Base-by-base conservation (phyloP, 2,329 filamentous ascomycete species). In the Teratosphaeria zuluensis region DNA sequence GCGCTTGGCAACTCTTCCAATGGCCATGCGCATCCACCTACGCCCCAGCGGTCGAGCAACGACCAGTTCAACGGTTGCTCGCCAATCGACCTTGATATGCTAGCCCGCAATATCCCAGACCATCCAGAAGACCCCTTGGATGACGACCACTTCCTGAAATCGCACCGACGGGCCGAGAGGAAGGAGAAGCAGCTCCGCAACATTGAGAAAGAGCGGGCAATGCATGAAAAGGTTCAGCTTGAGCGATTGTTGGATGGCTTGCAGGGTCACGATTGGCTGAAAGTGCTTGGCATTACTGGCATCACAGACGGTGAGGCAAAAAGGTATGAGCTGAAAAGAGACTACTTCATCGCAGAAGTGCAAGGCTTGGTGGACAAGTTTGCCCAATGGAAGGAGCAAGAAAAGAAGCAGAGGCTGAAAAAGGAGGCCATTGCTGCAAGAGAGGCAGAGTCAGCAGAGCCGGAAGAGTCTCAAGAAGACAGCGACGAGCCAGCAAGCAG, bases 181-280 rank as follows among this genome's bases (percentile, higher is more conserved):
- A 84, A 84, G 68, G 84, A 87, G 72, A 87, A 86, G 67, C 84
- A 86, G 67, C 77, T 86, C 28, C 82, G 84, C 55, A 87, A 87
- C 65, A 85, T 86, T 58, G 84, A 87, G 67, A 81, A 82, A 61
- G 84, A 87, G 69, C 76, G 82, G 38, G 83, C 84, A 4, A 84
- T 85, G 75, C 84, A 87, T 68, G 83, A 87, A 64, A 85, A 86
- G 64, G 79, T 81, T 53, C 82, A 86, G 64, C 73, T 87, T n/a
- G 84, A 87, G 61, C 77, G 83, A 7, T 74, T 87, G 16, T 80
- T 96, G 6, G 90, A 94, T 57, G 90, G 90, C 19, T 80, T 99
- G 1, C 88, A 90, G 70, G 89, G 92, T 2, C 90, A 89, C 59
- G 94, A 97, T 73, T 99, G 94, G 94, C 79, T 96, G 58, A 86